Base-by-base conservation (phyloP, 2,329 filamentous ascomycete species). In the Pseudogymnoascus sp. region DNA sequence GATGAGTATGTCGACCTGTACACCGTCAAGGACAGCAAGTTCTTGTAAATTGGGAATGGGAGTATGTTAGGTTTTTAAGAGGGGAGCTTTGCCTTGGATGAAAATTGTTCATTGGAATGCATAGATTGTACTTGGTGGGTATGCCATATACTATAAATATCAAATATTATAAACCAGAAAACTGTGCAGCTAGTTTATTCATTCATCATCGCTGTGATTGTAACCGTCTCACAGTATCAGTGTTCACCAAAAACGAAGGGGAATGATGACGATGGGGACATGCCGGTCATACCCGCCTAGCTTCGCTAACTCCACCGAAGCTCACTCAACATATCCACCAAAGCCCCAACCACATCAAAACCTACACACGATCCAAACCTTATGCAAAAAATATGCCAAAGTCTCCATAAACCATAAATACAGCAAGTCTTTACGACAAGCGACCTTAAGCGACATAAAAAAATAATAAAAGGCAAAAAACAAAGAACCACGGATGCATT, bases 1-100 rank as follows among this genome's bases (percentile, higher is more conserved):
- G 93, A 99, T 77, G 86, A 95, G 79, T 97, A 97, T 74, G 90
- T 99, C 69, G 92, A 97, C 76, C 76, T 96, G 75, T 96, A 87
- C 72, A 79, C 80, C 63, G 80, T 81, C 69, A 81, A 86, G 78
- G 79, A 86, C 69, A 87, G 84, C 77, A 81, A 85, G 74, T 87
- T 86, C 67, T 70, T 82, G 64, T 78, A 71, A 66, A 67, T 56
- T 56, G 50, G 14, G 50, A 21, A 19, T 56, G 29, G 50, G 7
- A 5, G 29, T 2, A 16, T 56, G 50, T 56, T 56, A 35, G 10
- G 4, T 19, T 33, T 33, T 56, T 47, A 56, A 56, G 29, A 56
- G 19, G n/a, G 50, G 29, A 33, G 29, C 47, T 31, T 53, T 53
- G 47, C 50, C 35, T 56, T 56, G n/a, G 50, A 35, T 56, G 29